Evolutionary conservation across 2,329 filamentous ascomycete genomes (phyloP).

Genomic region (Cladosporium oxysporum): DNA sequence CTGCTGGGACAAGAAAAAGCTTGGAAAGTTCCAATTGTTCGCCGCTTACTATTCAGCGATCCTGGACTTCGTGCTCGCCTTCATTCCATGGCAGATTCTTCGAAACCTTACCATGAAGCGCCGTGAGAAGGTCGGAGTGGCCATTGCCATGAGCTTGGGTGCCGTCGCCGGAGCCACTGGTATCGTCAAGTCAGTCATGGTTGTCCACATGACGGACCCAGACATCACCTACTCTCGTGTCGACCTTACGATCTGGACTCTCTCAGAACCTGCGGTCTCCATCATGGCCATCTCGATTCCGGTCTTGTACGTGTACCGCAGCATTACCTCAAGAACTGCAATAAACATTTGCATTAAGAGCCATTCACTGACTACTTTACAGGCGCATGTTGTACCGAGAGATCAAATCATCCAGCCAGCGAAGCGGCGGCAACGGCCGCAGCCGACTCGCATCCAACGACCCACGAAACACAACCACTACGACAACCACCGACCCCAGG

Average conservation of each 20-base stretch:
- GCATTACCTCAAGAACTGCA: too few species aligned
- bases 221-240: slow-evolving; percentile 12
- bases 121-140: slow-evolving; percentile 15
- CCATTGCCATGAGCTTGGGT: slow-evolving; percentile 17
- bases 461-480: not conserved
- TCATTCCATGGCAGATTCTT: slow-evolving; percentile 14
- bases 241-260: slow-evolving; percentile 16
- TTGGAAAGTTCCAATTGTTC: slow-evolving; percentile 12
- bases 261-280: slow-evolving; percentile 11
- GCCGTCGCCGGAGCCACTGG: slow-evolving; percentile 13
- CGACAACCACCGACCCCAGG: not conserved
- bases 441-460: slow-evolving; percentile 9
- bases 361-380: not conserved
- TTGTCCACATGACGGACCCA: slow-evolving; percentile 6
- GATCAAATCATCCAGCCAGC: slow-evolving; percentile 15
- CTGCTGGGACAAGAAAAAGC: slow-evolving; percentile 10
- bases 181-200: slow-evolving; percentile 12
- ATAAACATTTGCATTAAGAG: too few species aligned
- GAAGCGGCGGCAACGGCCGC: slow-evolving; percentile 8
- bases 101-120: slow-evolving; percentile 8
- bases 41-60: slow-evolving; percentile 15
- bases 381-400: slow-evolving; percentile 15
- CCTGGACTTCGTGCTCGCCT: slow-evolving; percentile 14
- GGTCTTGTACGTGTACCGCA: slow-evolving; percentile 7
- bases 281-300: slow-evolving; percentile 19